Conservation (phyloP, 129 eudicot genomes). For the Deinandra increscens region DNA sequence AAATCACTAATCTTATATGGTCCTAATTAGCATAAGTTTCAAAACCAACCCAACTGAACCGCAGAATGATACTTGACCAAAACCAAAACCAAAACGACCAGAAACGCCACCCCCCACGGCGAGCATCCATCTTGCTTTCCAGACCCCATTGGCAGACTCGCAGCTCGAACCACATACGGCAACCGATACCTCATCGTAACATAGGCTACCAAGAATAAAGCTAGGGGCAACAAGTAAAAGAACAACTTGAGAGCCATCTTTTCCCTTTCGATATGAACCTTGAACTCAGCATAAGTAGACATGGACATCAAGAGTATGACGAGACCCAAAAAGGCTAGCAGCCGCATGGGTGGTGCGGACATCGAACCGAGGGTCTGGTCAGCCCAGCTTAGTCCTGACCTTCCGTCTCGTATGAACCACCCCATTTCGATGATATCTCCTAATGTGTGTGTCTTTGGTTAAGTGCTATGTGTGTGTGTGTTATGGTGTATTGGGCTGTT, state of each 20-base stretch:
- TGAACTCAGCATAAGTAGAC: conserved; percentile 41
- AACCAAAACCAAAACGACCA: conserved; percentile 53
- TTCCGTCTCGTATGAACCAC: conserved; percentile 34
- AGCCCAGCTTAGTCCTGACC: conserved; percentile 49
- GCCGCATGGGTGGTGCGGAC: conserved; percentile 59
- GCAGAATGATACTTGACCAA: conserved; percentile 55
- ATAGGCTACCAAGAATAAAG: conserved; percentile 35
- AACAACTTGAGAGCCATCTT: conserved; percentile 41
- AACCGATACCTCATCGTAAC: conserved; percentile 28
- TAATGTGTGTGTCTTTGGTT: conserved; percentile 6
- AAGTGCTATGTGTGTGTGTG: background rate
- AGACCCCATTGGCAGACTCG: conserved; percentile 23
- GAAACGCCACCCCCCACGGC: conserved; percentile 53
- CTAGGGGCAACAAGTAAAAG: conserved; percentile 43
- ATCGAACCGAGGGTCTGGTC: too few relatives aligned
- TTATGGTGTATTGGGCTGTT: background rate
- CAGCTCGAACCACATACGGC: conserved; percentile 30
- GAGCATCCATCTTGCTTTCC: conserved; percentile 41
- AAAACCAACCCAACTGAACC: conserved; percentile 55
- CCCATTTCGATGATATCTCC: conserved; percentile 28
- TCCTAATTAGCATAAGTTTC: conserved; percentile 18
- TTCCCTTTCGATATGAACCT: conserved; percentile 42
- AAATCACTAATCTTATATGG: background rate
- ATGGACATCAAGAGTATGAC: conserved; percentile 42
- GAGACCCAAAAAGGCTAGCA: conserved; percentile 47